Base-by-base conservation (phyloP, 768 basidiomycete species). In the Lepiota subincarnata region DNA sequence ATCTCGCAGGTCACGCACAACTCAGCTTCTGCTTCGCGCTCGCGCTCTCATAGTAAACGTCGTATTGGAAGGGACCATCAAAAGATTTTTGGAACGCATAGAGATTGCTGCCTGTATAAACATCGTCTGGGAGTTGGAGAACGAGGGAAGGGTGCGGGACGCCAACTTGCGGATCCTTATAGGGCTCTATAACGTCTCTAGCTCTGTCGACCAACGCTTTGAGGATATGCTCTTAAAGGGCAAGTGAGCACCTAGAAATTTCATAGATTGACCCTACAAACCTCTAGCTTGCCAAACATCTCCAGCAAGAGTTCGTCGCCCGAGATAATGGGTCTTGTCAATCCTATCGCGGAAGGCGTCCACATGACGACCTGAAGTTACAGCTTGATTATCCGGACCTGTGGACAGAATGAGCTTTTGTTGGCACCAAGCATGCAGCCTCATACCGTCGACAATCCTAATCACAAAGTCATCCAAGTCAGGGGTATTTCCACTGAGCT, bases 281-380 rank as follows among this genome's bases (percentile, higher is more conserved):
- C 92, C 87, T 75, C 87, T 89, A 2, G 90, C 91, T 70, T 84
- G 76, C 93, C 93, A 96, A n/a, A 92, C 71, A 18, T 78, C 74
- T 12, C 84, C 88, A 4, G 78, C 64, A 6, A 78, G 72, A 11
- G 87, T 71, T 14, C 79, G 77, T 22, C 80, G 75, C 2, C 91
- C 92, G 0, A 83, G 54, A 60, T 79, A 87, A 49, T 86, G 83
- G 0, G 89, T 86, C 68, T 81, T 88, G 26, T 85, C 89, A 31
- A 86, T 70, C 20, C 80, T 78, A 13, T 83, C 67, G 37, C 70
- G 62, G 64, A 93, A 93, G 2, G 66, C 70, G 38, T 80, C 68
- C 0, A 79, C 73, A 63, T 85, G 80, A 16, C 72, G 68, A 1
- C 89, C 93, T 0, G 64, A 62, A 10, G 73, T 77, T 16, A 87